phyloP scores from a whole-genome alignment of 371 early-diverging fungal species.

The Apophysomyces ossiformis region DNA sequence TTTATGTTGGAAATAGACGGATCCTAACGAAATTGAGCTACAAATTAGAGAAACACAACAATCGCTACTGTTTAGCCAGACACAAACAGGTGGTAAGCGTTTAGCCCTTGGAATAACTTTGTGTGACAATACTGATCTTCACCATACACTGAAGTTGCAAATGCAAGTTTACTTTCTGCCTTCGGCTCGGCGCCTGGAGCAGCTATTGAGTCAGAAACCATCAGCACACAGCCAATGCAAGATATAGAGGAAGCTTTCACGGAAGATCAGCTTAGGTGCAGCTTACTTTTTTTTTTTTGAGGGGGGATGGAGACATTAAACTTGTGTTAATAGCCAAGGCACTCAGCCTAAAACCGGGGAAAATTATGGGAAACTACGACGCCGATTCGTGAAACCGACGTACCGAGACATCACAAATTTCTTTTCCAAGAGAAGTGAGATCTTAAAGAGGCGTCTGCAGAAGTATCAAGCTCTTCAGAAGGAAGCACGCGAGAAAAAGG shows the following conservation, averaged over 20 bases:
- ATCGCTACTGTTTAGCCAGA: constrained; percentile 54
- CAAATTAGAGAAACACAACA: constrained; percentile 63
- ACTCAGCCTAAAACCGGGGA: not conserved
- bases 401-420: constrained; percentile 16
- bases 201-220: not conserved
- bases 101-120: too few relatives aligned
- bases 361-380: constrained; percentile 10
- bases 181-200: not conserved
- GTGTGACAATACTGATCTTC: not conserved
- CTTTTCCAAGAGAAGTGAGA: constrained; percentile 48
- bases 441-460: constrained; percentile 24
- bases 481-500: constrained; percentile 56
- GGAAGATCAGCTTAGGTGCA: not conserved
- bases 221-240: not conserved
- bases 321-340: not conserved
- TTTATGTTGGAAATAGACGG: not conserved
- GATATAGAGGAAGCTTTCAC: not conserved
- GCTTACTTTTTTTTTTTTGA: not conserved
- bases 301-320: not conserved
- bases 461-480: constrained; percentile 35
- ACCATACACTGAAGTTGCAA: not conserved
- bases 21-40: constrained; percentile 27
- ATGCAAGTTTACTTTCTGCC: not conserved
- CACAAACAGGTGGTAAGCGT: constrained; percentile 26
- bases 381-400: constrained; percentile 24